These are phyloP conservation scores for Cupressus sempervirens DNA, from an alignment of 75 land plant species.

Conservation along the genomic window DNA sequence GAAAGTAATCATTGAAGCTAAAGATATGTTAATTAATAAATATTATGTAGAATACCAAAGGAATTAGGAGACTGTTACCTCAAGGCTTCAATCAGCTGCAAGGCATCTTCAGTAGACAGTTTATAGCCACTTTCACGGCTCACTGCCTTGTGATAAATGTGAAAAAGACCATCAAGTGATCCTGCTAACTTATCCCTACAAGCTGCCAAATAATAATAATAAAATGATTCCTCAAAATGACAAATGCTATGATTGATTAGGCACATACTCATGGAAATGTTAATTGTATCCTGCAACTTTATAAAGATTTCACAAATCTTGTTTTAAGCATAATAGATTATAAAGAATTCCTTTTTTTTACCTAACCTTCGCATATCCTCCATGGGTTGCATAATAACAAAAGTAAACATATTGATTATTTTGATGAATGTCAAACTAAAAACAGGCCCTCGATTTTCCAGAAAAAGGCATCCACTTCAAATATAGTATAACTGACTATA, in stretches of 20 bases:
- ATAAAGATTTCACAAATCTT: background rate
- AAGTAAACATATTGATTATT: background rate
- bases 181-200: slow-evolving; percentile 77
- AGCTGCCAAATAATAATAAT: slow-evolving; percentile 33
- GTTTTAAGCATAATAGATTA: background rate
- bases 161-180: slow-evolving; percentile 70
- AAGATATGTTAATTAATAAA: background rate
- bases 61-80: slow-evolving; percentile 40
- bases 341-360: background rate
- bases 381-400: too few species aligned
- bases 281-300: background rate
- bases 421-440: background rate
- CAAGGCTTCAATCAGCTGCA: slow-evolving; percentile 91
- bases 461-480: background rate
- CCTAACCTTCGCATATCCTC: background rate
- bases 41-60: background rate
- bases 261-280: background rate
- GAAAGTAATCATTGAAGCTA: background rate
- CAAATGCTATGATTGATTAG: background rate
- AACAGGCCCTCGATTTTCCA: background rate
- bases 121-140: slow-evolving; percentile 58
- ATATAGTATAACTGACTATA: background rate
- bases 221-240: background rate
- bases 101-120: slow-evolving; percentile 73
- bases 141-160: slow-evolving; percentile 65